These are phyloP conservation scores for Trichoderma guizhouense DNA, from an alignment of 2,329 filamentous ascomycete genomes.

Conservation along the genomic window DNA sequence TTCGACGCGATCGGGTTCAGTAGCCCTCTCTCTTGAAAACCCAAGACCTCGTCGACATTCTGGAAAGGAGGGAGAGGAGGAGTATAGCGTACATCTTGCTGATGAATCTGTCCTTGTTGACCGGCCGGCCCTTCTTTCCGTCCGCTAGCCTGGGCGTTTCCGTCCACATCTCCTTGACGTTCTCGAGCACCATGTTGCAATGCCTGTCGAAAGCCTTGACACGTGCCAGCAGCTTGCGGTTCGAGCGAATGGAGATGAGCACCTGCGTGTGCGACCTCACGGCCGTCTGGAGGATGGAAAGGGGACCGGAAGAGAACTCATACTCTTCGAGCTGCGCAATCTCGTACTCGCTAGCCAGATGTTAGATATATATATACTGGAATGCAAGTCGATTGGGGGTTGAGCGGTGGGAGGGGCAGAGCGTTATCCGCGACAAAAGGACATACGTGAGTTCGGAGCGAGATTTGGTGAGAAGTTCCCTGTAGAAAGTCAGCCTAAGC, in stretches of 20 bases:
- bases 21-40: neutral
- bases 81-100: conserved; percentile 77
- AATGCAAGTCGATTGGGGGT: neutral
- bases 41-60: neutral
- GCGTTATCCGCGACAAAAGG: conserved; percentile 27
- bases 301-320: conserved; percentile 51
- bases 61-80: neutral
- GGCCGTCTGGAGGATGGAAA: conserved; percentile 95
- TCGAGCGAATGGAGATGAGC: conserved; percentile 95
- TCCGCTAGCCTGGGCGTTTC: conserved; percentile 80
- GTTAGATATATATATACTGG: conserved; percentile 2
- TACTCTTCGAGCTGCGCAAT: conserved; percentile 67
- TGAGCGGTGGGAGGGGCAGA: conserved; percentile 15
- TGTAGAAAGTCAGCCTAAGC: conserved; percentile 40
- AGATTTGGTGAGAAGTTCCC: conserved; percentile 85
- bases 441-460: conserved; percentile 89
- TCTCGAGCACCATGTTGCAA: conserved; percentile 98
- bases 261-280: conserved; percentile 94
- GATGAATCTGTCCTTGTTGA: conserved; percentile 98
- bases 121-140: conserved; percentile 82
- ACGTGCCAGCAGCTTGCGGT: conserved; percentile 92
- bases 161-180: conserved; percentile 97
- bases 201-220: conserved; percentile 99
- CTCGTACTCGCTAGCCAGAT: conserved; percentile 72
- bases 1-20: neutral